Conservation (phyloP, 2,329 filamentous ascomycete genomes). For the Rutstroemia sp. region DNA sequence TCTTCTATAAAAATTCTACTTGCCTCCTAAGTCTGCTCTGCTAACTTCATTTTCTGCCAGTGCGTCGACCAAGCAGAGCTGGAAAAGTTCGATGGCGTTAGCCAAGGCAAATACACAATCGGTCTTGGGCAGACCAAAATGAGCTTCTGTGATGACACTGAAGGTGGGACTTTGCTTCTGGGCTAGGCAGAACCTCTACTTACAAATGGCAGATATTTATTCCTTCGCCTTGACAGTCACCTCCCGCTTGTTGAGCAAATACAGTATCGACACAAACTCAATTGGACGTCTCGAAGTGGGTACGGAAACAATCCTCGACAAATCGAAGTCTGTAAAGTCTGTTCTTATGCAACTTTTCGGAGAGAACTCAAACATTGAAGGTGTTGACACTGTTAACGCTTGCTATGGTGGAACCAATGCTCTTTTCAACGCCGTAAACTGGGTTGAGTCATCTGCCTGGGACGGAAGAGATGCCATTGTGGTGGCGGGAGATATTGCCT, state of each 20-base stretch:
- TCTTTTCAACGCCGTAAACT: conserved; percentile 76
- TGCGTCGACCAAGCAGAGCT: conserved; percentile 79
- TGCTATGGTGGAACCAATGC: conserved; percentile 85
- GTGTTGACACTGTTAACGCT: conserved; percentile 75
- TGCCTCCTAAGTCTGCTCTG: background rate
- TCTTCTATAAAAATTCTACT: background rate
- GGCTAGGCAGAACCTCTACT: conserved; percentile 3
- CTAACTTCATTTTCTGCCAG: conserved; percentile 35
- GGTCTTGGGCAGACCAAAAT: conserved; percentile 87
- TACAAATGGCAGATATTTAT: conserved; percentile 62
- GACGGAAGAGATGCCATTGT: conserved; percentile 77
- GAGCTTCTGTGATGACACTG: conserved; percentile 85
- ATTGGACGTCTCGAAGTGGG: conserved; percentile 79
- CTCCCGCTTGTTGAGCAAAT: conserved; percentile 73
- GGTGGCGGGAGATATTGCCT: conserved; percentile 73
- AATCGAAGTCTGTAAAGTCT: conserved; percentile 86
- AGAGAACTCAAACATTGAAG: conserved; percentile 78
- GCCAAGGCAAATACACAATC: conserved; percentile 81
- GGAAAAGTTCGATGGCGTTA: conserved; percentile 80
- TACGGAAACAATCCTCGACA: conserved; percentile 80
- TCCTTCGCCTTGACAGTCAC: conserved; percentile 73
- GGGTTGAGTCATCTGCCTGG: conserved; percentile 82
- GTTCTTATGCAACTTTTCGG: conserved; percentile 82
- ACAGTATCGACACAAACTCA: conserved; percentile 70
- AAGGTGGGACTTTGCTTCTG: conserved; percentile 47